Evolutionary conservation across 2,329 filamentous ascomycete genomes (phyloP).

Genomic region (Huntiella decipiens): DNA sequence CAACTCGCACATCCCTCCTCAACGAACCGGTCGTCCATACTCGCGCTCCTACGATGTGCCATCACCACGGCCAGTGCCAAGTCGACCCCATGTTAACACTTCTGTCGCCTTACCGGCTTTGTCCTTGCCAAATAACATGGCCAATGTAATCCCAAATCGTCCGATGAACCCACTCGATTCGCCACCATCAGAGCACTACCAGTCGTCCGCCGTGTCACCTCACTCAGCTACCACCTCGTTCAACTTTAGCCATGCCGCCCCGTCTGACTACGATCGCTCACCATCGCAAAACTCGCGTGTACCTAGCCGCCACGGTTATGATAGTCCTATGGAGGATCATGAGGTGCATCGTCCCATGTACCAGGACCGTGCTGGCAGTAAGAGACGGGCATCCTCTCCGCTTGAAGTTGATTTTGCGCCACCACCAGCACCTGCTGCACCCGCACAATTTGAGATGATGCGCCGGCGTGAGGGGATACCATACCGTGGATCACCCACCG

Average conservation of each 20-base stretch:
- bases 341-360: conserved; percentile 23
- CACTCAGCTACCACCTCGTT: conserved; percentile 25
- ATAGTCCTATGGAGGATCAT: conserved; percentile 27
- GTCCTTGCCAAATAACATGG: conserved; percentile 19
- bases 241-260: conserved; percentile 23
- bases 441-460: conserved; percentile 24
- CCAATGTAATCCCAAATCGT: conserved; percentile 17
- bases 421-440: conserved; percentile 21
- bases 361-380: conserved; percentile 33
- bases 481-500: conserved; percentile 33
- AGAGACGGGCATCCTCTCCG: conserved; percentile 37
- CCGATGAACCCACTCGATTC: conserved; percentile 16
- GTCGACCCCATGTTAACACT: conserved; percentile 21
- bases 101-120: conserved; percentile 22
- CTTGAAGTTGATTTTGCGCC: conserved; percentile 27
- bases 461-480: conserved; percentile 27
- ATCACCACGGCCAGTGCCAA: conserved; percentile 17
- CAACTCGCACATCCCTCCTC: conserved; percentile 25
- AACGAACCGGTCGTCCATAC: conserved; percentile 24
- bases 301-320: conserved; percentile 22
- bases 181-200: conserved; percentile 27
- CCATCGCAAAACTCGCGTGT: conserved; percentile 26
- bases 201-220: conserved; percentile 28
- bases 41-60: conserved; percentile 5
- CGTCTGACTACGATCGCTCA: conserved; percentile 28